Evolutionary conservation across 192 early-diverging fungal genomes (phyloP), one percentile per base, ranked within the genome.

Genomic region (Umbelopsis vinacea): DNA sequence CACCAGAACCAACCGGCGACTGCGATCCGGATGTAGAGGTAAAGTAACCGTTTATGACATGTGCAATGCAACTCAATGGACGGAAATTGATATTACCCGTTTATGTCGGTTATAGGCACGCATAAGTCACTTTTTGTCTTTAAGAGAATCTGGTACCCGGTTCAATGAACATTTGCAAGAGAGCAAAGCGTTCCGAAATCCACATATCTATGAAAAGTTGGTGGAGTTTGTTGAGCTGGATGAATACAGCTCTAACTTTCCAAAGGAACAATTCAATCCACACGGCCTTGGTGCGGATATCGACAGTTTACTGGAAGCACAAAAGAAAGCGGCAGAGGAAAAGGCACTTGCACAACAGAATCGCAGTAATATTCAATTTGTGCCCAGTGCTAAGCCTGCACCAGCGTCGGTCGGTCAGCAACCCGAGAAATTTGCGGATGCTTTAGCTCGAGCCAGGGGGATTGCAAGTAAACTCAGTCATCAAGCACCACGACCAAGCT

Each of bases 131-230:
- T 97, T 91, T 84, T 79, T 89, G 29, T 70, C 82, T 21, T 80
- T 97, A 38, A 87, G 86, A 69, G 72, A 71, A 29, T 81, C 86
- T 29, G 95, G 95, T 0, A 90, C 90, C 6, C 83, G 83, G 55
- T 93, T 97, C 74, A 98, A 98, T 77, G 88, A 91, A 43, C 84
- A 89, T 22, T 82, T 98, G 40, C 85, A 86, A 78, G 82, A 87
- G 22, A 97, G 92, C 78, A 96, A 95, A 78, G 87, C 92, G 11
- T 97, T 96, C 80, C 85, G 93, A 14, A 98, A 98, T 74, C 96
- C 96, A 15, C 87, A 91, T 45, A 97, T 98, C 66, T 95, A 94
- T 84, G 83, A 85, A 46, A 92, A 94, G 78, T 81, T 97, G 24
- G 93, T 98, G 7, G 91, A 94, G 38, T 91, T 92, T 76, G 81